Evolutionary conservation across 257 asterid genomes (phyloP), one percentile per base, ranked within the genome.

Genomic region (Scutellaria barbata): DNA sequence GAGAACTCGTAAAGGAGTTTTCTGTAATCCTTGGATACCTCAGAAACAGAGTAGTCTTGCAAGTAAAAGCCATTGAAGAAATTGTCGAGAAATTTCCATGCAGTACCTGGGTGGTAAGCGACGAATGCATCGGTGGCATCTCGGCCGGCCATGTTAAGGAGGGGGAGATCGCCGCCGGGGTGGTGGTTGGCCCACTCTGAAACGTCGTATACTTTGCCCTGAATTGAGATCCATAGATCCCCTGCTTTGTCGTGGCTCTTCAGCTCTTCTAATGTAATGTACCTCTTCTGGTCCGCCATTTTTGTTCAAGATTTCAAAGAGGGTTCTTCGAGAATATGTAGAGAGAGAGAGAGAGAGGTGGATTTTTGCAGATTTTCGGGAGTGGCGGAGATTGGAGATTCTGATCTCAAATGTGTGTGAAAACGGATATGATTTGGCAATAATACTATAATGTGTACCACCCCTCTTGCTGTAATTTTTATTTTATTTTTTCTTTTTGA

Each of bases 151-250:
- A 92, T 90, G 69, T 83, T 84, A 63, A 81, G n/a, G 50, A 90
- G 84, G 5, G 98, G 98, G 3, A 71, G 75, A 17, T 82, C 92
- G 41, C 98, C 98, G 56, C 98, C 98, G 3, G 98, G 98, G 57
- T 92, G 98, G 39, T 75, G 74, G 3, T 88, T 81, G 5, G 74
- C 76, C 98, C 98, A 92, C 7, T 90, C 84, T 0, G 98, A 80
- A 6, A 92, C 98, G 73, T 92, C 97, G 73, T 90, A 88, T 6
- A 92, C 84, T 78, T 86, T 90, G 0, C 98, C 98, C 68, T 90
- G 98, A 22, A 92, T 88, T 16, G 97, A 90, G 84, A 92, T 88
- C 98, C 98, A 92, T 0, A 92, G 88, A 83, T 92, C 97, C 78
- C 96, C 96, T 5, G 72, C 70, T 72, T 82, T 87, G 81, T 82